Base-by-base conservation (phyloP, 208 protist species). In the Endotrypanum monterogeii region DNA sequence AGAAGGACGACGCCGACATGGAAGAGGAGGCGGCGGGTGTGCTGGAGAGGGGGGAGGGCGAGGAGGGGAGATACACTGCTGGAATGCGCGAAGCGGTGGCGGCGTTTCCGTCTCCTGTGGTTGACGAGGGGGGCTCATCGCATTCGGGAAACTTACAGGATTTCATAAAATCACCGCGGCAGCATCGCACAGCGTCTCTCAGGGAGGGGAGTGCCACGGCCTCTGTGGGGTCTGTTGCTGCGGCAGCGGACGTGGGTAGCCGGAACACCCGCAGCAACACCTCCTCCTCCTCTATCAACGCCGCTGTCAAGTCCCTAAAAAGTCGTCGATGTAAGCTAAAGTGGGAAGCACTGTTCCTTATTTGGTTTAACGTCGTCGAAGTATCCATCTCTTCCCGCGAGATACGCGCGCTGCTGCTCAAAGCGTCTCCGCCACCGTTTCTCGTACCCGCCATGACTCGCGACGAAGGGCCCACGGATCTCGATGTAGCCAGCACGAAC, bases 361-460 rank as follows among this genome's bases (percentile, higher is more conserved):
- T 81, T 4, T 85, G 82, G 82, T 69, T 71, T 51, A 77, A 76
- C 70, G 51, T 71, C 52, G 73, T 65, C 9, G 73, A 85, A 50
- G 74, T 79, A 44, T 58, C 71, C 58, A 65, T 85, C 32, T 77
- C 73, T 3, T 77, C 76, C 3, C 76, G 77, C 39, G 82, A 85
- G 66, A 78, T 85, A 32, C 82, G 82, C 28, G 75, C 79, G 73
- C 69, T 85, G 63, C 71, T 85, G 23, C 69, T 85, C 30, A 77
- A 74, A 56, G 72, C 75, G 18, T 73, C 80, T 2, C 80, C 80
- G 57, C 76, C 80, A 5, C 72, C 80, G 1, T 81, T 85, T 25
- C 55, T 80, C 32, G 25, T 39, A 1, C 73, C 74, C 18, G 73
- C 75, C 28, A 79, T 76, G 71, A 78, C 75, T 37, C 63, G 70